Evolutionary conservation across 257 asterid species (phyloP).

Genomic region (Hygrophila difformis): DNA sequence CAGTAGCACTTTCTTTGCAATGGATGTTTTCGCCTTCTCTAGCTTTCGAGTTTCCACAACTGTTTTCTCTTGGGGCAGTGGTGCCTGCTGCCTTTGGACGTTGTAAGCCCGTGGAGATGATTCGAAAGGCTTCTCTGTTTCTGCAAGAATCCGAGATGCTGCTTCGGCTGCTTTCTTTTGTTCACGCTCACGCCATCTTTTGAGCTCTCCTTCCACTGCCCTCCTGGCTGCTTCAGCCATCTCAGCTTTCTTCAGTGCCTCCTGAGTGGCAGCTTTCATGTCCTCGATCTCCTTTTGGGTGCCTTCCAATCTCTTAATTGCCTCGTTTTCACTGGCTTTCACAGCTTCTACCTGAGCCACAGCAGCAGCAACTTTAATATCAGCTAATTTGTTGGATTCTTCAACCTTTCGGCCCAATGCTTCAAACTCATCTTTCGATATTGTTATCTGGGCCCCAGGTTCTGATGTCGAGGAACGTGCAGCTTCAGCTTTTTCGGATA

Average conservation of each 20-base stretch:
- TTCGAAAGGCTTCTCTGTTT: slow-evolving; percentile 23
- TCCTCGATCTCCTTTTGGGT: slow-evolving; percentile 47
- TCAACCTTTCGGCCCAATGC: slow-evolving; percentile 50
- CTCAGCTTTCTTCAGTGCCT: slow-evolving; percentile 63
- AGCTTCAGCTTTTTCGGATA: slow-evolving; percentile 48
- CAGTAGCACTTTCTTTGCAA: slow-evolving; percentile 44
- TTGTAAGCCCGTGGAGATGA: slow-evolving; percentile 31
- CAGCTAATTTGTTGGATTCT: slow-evolving; percentile 52
- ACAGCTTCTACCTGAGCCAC: slow-evolving; percentile 74
- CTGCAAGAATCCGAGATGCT: slow-evolving; percentile 53
- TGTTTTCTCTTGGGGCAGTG: slow-evolving; percentile 16
- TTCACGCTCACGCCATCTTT: slow-evolving; percentile 68
- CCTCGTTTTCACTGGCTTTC: slow-evolving; percentile 66
- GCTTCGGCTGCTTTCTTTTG: slow-evolving; percentile 59
- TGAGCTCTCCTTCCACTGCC: slow-evolving; percentile 71
- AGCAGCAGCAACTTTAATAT: slow-evolving; percentile 61
- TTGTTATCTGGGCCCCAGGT: slow-evolving; percentile 41
- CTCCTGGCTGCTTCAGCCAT: slow-evolving; percentile 71
- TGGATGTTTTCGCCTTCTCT: slow-evolving; percentile 38
- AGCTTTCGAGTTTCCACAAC: slow-evolving; percentile 25
- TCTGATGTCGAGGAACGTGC: slow-evolving; percentile 56
- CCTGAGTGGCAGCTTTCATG: slow-evolving; percentile 39
- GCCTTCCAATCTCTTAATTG: slow-evolving; percentile 40
- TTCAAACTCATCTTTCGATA: slow-evolving; percentile 52
- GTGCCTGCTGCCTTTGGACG: slow-evolving; percentile 25